Conservation (phyloP, 371 early-diverging fungal species). For the Blakeslea trispora region DNA sequence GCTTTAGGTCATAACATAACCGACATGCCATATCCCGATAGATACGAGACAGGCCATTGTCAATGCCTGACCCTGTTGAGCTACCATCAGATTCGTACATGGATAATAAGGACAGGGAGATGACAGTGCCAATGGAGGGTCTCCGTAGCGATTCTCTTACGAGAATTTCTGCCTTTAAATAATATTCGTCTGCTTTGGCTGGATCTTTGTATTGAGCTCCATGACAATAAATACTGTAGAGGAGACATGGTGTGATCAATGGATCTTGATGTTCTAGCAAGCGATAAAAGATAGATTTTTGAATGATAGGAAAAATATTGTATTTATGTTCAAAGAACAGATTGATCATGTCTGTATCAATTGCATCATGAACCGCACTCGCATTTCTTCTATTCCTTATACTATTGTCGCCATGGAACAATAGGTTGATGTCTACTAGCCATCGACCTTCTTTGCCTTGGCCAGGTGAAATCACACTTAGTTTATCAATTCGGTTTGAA, state of each 20-base stretch:
- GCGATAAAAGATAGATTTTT: slow-evolving; percentile 29
- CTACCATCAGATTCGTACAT: slow-evolving; percentile 26
- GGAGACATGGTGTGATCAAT: slow-evolving; percentile 24
- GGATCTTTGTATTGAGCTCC: slow-evolving; percentile 28
- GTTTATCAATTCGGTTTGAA: slow-evolving; percentile 14
- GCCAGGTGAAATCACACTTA: slow-evolving; percentile 26
- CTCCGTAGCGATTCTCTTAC: slow-evolving; percentile 19
- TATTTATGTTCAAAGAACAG: slow-evolving; percentile 33
- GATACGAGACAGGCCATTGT: slow-evolving; percentile 6
- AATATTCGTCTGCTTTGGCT: slow-evolving; percentile 23
- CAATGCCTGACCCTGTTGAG: slow-evolving; percentile 9
- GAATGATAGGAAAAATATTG: slow-evolving; percentile 32
- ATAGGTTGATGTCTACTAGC: slow-evolving; percentile 16
- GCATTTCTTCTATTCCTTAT: not conserved
- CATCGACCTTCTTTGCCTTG: slow-evolving; percentile 33
- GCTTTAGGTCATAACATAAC: slow-evolving; percentile 32
- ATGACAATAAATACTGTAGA: slow-evolving; percentile 33
- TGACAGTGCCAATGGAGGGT: slow-evolving; percentile 31
- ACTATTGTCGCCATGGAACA: slow-evolving; percentile 7
- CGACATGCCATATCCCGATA: slow-evolving; percentile 38
- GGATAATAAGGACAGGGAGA: slow-evolving; percentile 29
- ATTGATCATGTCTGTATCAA: slow-evolving; percentile 12
- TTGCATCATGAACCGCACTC: not conserved
- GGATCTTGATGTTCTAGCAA: slow-evolving; percentile 31
- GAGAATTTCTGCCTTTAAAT: slow-evolving; percentile 23